Evolutionary conservation across 768 basidiomycete genomes (phyloP).

Genomic region (Tricholomella constricta): DNA sequence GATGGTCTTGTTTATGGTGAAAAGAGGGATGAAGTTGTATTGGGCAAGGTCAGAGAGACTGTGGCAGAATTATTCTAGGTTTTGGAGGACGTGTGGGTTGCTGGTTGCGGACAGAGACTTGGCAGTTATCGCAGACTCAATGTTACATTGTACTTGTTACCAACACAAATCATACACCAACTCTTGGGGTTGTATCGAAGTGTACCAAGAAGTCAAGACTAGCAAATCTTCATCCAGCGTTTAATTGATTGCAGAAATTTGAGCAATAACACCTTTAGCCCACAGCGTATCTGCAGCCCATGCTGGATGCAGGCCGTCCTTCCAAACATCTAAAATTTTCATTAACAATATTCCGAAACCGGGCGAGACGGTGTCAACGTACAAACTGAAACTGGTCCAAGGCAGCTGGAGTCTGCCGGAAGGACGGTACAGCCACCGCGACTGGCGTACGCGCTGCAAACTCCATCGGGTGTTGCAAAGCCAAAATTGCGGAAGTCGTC

Average conservation of each 20-base stretch:
- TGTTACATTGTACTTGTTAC: too few relatives aligned
- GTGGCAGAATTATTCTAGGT: conserved; percentile 25
- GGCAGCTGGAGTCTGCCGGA: conserved; percentile 17
- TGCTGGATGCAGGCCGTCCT: conserved; percentile 22
- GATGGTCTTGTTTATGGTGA: conserved; percentile 19
- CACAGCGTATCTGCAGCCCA: conserved; percentile 21
- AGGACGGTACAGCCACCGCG: conserved; percentile 15
- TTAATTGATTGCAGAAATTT: neutral
- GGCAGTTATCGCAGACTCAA: too few relatives aligned
- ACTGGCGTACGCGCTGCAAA: conserved; percentile 19
- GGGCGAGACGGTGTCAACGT: neutral
- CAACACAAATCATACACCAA: too few relatives aligned
- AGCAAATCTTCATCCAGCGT: too few relatives aligned
- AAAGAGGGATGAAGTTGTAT: conserved; percentile 25
- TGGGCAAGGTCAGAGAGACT: conserved; percentile 29
- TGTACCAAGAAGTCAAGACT: too few relatives aligned
- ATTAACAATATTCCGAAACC: too few relatives aligned
- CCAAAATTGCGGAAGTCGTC: conserved; percentile 19
- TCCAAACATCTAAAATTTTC: conserved; percentile 22
- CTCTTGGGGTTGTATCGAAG: too few relatives aligned
- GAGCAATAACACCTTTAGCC: conserved; percentile 13
- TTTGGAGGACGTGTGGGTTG: neutral
- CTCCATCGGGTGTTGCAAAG: conserved; percentile 18
- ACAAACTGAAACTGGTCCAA: conserved; percentile 21
- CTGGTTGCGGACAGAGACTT: too few relatives aligned